These are phyloP conservation scores for Plasmodium sp. DNA, from an alignment of 169 alveolate genomes.

Conservation along the genomic window DNA sequence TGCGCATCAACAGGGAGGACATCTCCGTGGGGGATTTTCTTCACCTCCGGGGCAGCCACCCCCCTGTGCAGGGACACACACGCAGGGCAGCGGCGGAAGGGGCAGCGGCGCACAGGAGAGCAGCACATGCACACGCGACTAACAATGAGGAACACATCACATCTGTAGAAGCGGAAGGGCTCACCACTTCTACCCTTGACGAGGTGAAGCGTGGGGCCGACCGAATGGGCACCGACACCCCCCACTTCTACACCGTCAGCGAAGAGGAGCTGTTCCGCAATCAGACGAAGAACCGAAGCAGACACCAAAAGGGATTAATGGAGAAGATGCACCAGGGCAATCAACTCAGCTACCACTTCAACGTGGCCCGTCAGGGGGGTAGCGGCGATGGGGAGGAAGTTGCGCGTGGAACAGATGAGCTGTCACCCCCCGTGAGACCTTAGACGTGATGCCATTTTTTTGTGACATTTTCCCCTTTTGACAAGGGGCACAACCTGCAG, in stretches of 20 bases:
- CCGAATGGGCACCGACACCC: not conserved
- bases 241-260: constrained; percentile 35
- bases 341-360: constrained; percentile 12
- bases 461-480: not conserved
- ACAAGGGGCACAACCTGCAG: not conserved
- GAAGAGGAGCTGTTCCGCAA: constrained; percentile 47
- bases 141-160: not conserved
- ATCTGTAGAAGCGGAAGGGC: not conserved
- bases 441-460: not conserved
- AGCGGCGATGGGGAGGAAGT: not conserved
- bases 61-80: not conserved
- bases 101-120: not conserved
- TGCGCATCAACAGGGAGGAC: not conserved
- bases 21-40: constrained; percentile 5
- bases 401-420: not conserved
- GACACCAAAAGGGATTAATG: constrained; percentile 30
- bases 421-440: not conserved
- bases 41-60: not conserved
- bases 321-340: constrained; percentile 1
- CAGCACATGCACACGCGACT: not conserved
- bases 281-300: constrained; percentile 32
- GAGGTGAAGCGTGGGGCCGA: not conserved
- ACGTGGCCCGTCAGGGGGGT: not conserved
- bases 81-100: not conserved
- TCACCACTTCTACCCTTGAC: not conserved